A percentile compares a stretch with the other conserved stretches of the same genome.
These are phyloP conservation scores for Niveomyces coronatus DNA, from an alignment of 2,329 filamentous ascomycete genomes.

Conservation along the genomic window DNA sequence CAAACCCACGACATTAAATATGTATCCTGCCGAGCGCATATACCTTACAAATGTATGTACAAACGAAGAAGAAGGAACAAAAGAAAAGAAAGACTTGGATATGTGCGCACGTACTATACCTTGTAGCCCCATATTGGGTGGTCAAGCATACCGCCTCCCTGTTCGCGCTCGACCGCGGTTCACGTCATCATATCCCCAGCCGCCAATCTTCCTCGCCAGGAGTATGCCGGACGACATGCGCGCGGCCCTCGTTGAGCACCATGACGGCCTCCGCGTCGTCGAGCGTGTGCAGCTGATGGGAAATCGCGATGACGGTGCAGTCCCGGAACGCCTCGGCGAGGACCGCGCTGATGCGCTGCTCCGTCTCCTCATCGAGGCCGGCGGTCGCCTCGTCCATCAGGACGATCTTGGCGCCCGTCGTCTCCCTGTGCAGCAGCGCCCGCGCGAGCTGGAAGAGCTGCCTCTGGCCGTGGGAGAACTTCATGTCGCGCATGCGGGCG, in stretches of 20 bases:
- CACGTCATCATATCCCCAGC: not conserved
- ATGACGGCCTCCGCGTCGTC: not conserved
- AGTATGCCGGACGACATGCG: not conserved
- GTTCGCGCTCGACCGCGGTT: no score
- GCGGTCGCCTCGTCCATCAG: constrained; percentile 4
- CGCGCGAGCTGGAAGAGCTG: constrained; percentile 5
- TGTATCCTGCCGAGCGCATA: no score
- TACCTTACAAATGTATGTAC: no score
- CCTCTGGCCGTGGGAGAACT: not conserved
- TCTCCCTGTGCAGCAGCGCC: constrained; percentile 2
- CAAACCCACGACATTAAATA: no score
- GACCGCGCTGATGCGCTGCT: not conserved
- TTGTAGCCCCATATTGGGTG: no score
- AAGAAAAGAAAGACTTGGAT: no score
- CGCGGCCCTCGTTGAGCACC: not conserved
- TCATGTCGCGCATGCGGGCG: not conserved
- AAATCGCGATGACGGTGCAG: not conserved
- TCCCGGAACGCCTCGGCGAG: not conserved
- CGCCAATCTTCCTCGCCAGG: not conserved
- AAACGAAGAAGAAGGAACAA: no score
- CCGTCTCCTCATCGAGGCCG: not conserved
- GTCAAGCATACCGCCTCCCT: no score
- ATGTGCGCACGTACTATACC: no score
- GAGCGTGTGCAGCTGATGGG: not conserved
- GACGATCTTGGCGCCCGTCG: not conserved